phyloP scores from a whole-genome alignment of 2,329 filamentous ascomycete genomes.

The Karstenula rhodostoma region DNA sequence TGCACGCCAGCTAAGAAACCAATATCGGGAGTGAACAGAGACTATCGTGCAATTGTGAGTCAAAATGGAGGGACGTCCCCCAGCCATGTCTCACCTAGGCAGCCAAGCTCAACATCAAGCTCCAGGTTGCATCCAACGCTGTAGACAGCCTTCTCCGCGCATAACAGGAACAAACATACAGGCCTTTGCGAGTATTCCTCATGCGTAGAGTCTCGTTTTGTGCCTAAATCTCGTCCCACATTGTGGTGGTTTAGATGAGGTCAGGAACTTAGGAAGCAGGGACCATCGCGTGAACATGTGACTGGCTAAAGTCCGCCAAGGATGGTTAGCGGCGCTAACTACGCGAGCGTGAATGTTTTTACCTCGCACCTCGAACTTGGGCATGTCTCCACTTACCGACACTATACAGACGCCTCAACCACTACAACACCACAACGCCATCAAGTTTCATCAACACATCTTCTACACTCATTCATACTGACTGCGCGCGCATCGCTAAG shows the following conservation, averaged over 20 bases:
- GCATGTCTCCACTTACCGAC: slow-evolving; percentile 33
- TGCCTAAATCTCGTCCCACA: background rate
- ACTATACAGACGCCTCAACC: slow-evolving; percentile 21
- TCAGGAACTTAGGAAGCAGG: background rate
- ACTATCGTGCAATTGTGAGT: background rate
- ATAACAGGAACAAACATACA: background rate
- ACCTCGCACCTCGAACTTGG: slow-evolving; percentile 39
- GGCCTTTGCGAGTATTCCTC: background rate
- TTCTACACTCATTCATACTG: slow-evolving; percentile 13
- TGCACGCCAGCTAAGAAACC: background rate
- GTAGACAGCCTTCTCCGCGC: background rate
- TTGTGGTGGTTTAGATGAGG: background rate
- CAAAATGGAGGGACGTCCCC: background rate
- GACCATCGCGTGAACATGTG: slow-evolving; percentile 35
- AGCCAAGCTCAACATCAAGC: background rate
- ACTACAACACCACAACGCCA: slow-evolving; percentile 31
- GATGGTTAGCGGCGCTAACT: slow-evolving; percentile 38
- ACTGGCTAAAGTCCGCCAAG: slow-evolving; percentile 39
- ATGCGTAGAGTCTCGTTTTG: background rate
- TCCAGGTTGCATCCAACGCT: background rate
- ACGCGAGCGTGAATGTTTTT: slow-evolving; percentile 52
- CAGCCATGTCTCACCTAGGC: background rate
- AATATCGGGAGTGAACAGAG: background rate
- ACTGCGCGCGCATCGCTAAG: slow-evolving; percentile 16
- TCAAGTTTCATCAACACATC: slow-evolving; percentile 33